Evolutionary conservation across 345 rosid species (phyloP), one percentile per base, ranked within the genome.

Genomic region (Chamaenerion angustifolium): DNA sequence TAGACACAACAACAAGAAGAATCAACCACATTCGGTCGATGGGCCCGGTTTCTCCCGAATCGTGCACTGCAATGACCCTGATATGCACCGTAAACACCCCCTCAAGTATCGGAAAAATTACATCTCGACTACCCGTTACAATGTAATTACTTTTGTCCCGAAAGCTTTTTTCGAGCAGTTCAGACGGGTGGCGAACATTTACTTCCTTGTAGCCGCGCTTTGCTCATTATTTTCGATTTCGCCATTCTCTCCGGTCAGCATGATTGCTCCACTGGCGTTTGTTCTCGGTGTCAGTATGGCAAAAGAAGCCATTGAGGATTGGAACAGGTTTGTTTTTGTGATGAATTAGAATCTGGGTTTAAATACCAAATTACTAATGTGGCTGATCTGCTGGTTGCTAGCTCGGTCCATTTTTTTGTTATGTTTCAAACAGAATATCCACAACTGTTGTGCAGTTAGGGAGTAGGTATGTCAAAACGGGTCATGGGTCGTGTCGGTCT

Each of bases 151-250:
- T 5, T 61, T 61, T 53, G 42, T 61, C 48, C 65, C 65, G 12
- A 61, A 48, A 49, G 51, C 57, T 19, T 42, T 61, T 31, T 61
- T 46, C 44, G 65, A 61, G 45, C 65, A 61, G 49, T 61, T 61
- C 25, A 47, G 57, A 21, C 57, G 65, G 13, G 65, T 61, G 48
- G 65, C 65, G 41, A 54, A 61, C 31, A 40, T 61, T 23, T 61
- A 61, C 40, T 61, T 61, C 49, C 65, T 61, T 7, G 19, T 54
- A 31, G 42, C 52, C 13, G 65, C 65, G 16, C 42, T 61, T 11
- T 48, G 54, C 19, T 54, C 65, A 12, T 45, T 46, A n/a, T 23
- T 59, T 13, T 43, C 59, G 11, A 42, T 55, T 47, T 23, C 53
- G 27, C 58, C 59, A 11, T 53, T 54, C 31, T 55, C 18, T 54